A percentile compares a stretch with the other conserved stretches of the same genome.
These are phyloP conservation scores for Sorghum bicolor DNA, from an alignment of 176 grass and related monocot genomes.

Conservation along the genomic window DNA sequence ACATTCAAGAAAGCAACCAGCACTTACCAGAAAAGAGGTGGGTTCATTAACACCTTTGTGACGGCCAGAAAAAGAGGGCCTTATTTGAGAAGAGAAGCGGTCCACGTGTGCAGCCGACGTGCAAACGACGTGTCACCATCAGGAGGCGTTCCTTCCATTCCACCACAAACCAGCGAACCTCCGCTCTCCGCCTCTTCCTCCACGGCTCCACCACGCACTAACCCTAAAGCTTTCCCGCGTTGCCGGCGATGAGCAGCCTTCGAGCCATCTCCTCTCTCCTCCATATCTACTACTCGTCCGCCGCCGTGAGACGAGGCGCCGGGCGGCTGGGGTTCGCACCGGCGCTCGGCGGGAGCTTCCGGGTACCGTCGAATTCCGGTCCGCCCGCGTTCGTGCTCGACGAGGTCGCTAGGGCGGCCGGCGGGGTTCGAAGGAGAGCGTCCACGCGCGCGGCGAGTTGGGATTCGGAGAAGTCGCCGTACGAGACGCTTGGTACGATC, in stretches of 20 bases:
- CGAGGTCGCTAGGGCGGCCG: slow-evolving; percentile 50
- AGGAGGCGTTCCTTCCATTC: slow-evolving; percentile 43
- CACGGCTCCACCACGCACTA: slow-evolving; percentile 21
- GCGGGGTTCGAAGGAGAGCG: slow-evolving; percentile 43
- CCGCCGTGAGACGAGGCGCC: slow-evolving; percentile 26
- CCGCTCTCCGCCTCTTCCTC: background rate
- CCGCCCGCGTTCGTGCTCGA: slow-evolving; percentile 59
- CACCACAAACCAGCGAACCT: slow-evolving; percentile 44
- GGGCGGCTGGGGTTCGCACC: slow-evolving; percentile 22
- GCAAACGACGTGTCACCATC: slow-evolving; percentile 41
- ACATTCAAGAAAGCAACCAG: background rate
- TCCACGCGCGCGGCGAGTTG: slow-evolving; percentile 80
- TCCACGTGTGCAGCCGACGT: slow-evolving; percentile 33
- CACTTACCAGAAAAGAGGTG: background rate
- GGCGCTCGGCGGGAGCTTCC: slow-evolving; percentile 33
- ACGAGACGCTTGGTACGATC: slow-evolving; percentile 80
- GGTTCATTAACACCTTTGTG: no score
- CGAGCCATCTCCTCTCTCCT: slow-evolving; percentile 59
- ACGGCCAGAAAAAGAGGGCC: background rate
- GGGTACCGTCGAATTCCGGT: slow-evolving; percentile 36
- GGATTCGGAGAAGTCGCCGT: slow-evolving; percentile 87
- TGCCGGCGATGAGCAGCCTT: slow-evolving; percentile 68
- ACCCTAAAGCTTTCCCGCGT: slow-evolving; percentile 15
- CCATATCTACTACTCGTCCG: slow-evolving; percentile 37
- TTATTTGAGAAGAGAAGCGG: slow-evolving; percentile 35